Conservation (phyloP, 768 basidiomycete genomes). For the Serendipita indica region DNA sequence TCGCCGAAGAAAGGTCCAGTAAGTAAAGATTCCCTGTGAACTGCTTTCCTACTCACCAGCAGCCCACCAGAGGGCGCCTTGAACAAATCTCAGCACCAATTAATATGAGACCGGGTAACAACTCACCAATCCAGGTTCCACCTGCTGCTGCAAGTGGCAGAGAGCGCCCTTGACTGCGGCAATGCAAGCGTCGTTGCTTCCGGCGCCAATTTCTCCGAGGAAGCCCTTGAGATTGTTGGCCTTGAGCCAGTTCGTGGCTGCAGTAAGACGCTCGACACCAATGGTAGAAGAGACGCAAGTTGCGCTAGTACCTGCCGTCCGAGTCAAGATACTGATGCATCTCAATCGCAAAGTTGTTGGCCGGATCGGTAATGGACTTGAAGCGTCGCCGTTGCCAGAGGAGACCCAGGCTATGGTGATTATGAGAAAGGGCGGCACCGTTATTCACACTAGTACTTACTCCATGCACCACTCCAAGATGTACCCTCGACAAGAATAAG, state of each 20-base stretch:
- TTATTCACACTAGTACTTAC: slow-evolving; percentile 20
- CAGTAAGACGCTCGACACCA: slow-evolving; percentile 40
- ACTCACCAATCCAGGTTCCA: background rate
- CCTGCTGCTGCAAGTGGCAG: slow-evolving; percentile 41
- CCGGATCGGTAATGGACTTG: slow-evolving; percentile 36
- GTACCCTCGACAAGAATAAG: slow-evolving; percentile 29
- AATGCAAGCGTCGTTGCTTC: slow-evolving; percentile 19
- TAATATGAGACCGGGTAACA: background rate
- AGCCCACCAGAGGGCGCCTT: slow-evolving; percentile 36
- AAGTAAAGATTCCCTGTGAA: background rate
- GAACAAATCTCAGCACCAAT: slow-evolving; percentile 25
- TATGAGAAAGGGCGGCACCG: background rate
- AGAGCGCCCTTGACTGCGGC: slow-evolving; percentile 39
- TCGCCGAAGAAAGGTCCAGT: slow-evolving; percentile 46
- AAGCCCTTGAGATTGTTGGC: slow-evolving; percentile 45
- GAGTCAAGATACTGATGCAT: slow-evolving; percentile 62
- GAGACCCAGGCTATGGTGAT: slow-evolving; percentile 32
- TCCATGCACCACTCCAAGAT: slow-evolving; percentile 46
- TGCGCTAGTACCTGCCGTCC: slow-evolving; percentile 33
- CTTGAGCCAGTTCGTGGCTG: slow-evolving; percentile 45
- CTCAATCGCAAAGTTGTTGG: slow-evolving; percentile 25
- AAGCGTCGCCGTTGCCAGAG: slow-evolving; percentile 41
- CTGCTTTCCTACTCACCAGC: slow-evolving; percentile 25
- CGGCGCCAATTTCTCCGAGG: slow-evolving; percentile 48
- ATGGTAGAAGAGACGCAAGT: slow-evolving; percentile 46